Evolutionary conservation across 2,329 filamentous ascomycete genomes (phyloP), one percentile per base, ranked within the genome.

Genomic region (Stemphylium lycopersici): DNA sequence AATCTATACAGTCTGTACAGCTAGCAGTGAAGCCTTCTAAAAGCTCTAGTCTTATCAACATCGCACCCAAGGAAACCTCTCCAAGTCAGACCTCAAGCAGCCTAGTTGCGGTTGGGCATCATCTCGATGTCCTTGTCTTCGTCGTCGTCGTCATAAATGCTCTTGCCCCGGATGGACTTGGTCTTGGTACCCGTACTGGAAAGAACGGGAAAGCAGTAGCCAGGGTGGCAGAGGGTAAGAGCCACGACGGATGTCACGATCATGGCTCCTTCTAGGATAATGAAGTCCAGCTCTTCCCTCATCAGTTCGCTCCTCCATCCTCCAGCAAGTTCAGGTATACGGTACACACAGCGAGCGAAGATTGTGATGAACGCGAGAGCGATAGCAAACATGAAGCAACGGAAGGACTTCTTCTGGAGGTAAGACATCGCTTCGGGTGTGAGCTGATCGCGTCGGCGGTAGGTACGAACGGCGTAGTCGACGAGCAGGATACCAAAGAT

Each of bases 221-320:
- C 72, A 0, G 82, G 82, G 61, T 84, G 81, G 43, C 81, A 76
- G 1, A 74, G 57, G 1, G 80, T 84, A 54, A 84, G 66, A 1
- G 65, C 69, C 3, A 78, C 51, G n/a, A 75, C 72, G 2, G 81
- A 77, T 11, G 83, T 65, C 3, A 73, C 72, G 45, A 85, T 80
- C 80, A 84, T 83, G 3, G 77, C 77, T n/a, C 82, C 81, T 58
- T 84, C 82, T 3, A 84, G 67, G 5, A 78, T 68, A 62, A 84
- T 79, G 62, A 83, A 82, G 15, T 77, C 73, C 2, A 68, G 52
- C 65, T 84, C 76, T 34, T 82, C 68, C 61, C 80, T 78, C 69
- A 81, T 82, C 34, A 82, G 60, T 18, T 71, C 55, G 55, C 75
- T 77, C 11, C 69, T 58, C 72, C 80, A 82, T 7, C 80, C 80